phyloP scores from a whole-genome alignment of 257 asterid species.

The Solanum pinnatisectum region DNA sequence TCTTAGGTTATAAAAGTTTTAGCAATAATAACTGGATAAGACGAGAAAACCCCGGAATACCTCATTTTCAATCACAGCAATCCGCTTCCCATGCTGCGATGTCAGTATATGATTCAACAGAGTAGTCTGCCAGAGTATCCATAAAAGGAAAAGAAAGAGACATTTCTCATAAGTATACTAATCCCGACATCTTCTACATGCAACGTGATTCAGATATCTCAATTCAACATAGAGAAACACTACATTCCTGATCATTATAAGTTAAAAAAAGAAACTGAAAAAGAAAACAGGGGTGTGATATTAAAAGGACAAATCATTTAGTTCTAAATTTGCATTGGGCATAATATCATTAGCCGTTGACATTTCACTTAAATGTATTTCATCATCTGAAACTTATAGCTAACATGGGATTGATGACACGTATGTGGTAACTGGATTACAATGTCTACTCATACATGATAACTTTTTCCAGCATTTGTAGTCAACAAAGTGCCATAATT shows the following conservation, averaged over 20 bases:
- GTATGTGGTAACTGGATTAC: neutral
- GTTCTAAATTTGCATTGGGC: neutral
- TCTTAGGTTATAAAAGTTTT: neutral
- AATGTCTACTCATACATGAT: neutral
- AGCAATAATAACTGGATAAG: neutral
- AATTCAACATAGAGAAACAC: neutral
- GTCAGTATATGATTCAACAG: conserved; percentile 91
- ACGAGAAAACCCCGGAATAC: conserved; percentile 23
- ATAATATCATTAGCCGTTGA: neutral
- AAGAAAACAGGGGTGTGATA: neutral
- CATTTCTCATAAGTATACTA: neutral
- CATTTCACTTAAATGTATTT: neutral
- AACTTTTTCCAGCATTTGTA: neutral
- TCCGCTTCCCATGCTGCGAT: conserved; percentile 86
- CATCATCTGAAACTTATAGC: neutral
- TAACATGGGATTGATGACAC: neutral
- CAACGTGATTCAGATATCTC: neutral
- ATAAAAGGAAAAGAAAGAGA: neutral
- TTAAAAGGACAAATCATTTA: neutral
- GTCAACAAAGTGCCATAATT: neutral
- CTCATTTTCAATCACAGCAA: conserved; percentile 97
- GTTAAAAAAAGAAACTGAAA: neutral
- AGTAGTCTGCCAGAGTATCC: conserved; percentile 63
- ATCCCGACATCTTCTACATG: neutral
- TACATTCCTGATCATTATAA: neutral